Conservation (phyloP, 2,329 filamentous ascomycete genomes). For the Aspergillus bombycis region DNA sequence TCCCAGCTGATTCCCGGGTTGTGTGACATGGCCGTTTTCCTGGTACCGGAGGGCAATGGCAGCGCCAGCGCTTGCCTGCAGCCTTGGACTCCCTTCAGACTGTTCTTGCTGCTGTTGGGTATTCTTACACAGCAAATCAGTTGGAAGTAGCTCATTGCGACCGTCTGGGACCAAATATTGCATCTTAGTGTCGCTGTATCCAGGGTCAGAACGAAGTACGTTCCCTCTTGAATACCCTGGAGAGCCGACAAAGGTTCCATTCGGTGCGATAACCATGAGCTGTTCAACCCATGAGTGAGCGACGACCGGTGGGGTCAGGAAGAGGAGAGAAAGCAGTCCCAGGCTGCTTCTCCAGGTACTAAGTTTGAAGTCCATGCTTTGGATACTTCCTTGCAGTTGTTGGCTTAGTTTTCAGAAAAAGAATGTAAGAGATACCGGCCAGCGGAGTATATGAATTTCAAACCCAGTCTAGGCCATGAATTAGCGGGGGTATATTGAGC, state of each 20-base stretch:
- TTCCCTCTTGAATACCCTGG: slow-evolving; percentile 77
- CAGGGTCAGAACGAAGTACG: slow-evolving; percentile 58
- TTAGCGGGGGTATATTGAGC: neutral
- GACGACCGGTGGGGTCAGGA: slow-evolving; percentile 30
- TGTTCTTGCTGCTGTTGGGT: slow-evolving; percentile 65
- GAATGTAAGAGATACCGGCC: slow-evolving; percentile 17
- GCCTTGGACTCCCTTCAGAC: slow-evolving; percentile 62
- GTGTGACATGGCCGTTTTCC: slow-evolving; percentile 76
- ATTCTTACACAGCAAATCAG: slow-evolving; percentile 65
- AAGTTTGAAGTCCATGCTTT: neutral
- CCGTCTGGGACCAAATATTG: slow-evolving; percentile 63
- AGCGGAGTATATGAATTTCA: slow-evolving; percentile 13
- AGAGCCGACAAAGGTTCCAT: slow-evolving; percentile 72
- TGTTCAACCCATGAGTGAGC: slow-evolving; percentile 86
- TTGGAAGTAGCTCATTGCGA: slow-evolving; percentile 50
- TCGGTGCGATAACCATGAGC: slow-evolving; percentile 69
- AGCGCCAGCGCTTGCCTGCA: slow-evolving; percentile 64
- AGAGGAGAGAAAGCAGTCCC: slow-evolving; percentile 22
- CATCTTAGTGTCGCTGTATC: slow-evolving; percentile 62
- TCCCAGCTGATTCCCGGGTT: slow-evolving; percentile 57
- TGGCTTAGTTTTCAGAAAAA: slow-evolving; percentile 2
- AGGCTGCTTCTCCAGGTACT: neutral
- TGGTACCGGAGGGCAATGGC: slow-evolving; percentile 68
- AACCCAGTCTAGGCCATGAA: neutral
- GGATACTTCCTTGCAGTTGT: neutral